phyloP scores from a whole-genome alignment of 768 basidiomycete species.

The Pilatotrama ljubarskyi region DNA sequence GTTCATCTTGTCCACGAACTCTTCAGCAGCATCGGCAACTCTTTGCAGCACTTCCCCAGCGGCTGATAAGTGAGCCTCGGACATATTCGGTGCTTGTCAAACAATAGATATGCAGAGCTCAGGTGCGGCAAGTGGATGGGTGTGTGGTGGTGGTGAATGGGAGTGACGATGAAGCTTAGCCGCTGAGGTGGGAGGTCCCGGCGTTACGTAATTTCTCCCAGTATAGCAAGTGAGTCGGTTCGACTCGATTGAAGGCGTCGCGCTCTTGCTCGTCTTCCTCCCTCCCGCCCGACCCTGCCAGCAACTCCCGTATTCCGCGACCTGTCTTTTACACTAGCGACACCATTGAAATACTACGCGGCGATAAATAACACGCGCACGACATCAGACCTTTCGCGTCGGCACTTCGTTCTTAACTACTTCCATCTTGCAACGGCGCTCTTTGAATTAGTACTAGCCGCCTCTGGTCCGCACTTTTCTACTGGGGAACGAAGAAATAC shows the following conservation, averaged over 20 bases:
- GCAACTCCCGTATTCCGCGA: no score
- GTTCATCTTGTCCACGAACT: conserved; percentile 32
- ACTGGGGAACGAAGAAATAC: no score
- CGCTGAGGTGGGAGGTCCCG: not conserved
- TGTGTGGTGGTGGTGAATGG: not conserved
- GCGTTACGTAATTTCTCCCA: not conserved
- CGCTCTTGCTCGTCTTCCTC: not conserved
- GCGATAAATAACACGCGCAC: no score
- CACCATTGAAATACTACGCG: no score
- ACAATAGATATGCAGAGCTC: not conserved
- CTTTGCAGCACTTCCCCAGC: conserved; percentile 19
- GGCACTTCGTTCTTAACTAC: no score
- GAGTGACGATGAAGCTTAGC: not conserved
- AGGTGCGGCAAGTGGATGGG: not conserved
- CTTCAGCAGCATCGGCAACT: conserved; percentile 31
- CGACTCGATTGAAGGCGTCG: not conserved
- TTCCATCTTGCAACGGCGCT: no score
- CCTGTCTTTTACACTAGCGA: no score
- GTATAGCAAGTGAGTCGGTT: not conserved
- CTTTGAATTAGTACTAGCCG: no score
- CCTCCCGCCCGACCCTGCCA: no score
- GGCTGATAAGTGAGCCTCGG: not conserved
- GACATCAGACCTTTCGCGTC: no score
- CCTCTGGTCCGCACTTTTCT: no score
- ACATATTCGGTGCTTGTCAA: not conserved